Percentiles rank a stretch among this genome's conserved stretches.
Conservation (phyloP, 805 yeast species). For the Vanderwaltozyma yarrowii region DNA sequence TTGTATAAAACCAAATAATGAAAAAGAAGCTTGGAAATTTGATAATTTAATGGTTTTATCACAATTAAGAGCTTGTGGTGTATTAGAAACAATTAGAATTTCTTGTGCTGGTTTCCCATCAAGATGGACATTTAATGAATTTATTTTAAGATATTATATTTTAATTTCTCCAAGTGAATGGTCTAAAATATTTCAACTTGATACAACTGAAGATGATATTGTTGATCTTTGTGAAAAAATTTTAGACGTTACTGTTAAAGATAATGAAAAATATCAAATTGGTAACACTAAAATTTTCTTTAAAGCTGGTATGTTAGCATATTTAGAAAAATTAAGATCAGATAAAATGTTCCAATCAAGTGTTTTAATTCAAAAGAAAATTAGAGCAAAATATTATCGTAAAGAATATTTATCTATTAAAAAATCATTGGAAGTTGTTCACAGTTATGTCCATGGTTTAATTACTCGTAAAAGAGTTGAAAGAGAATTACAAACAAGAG, state of each 20-base stretch:
- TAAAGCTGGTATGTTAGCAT: conserved; percentile 94
- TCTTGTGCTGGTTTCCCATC: conserved; percentile 98
- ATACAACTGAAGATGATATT: conserved; percentile 45
- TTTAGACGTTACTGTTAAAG: conserved; percentile 52
- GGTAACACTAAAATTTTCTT: conserved; percentile 93
- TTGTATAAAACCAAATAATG: conserved; percentile 94
- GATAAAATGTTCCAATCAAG: conserved; percentile 74
- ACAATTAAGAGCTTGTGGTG: conserved; percentile 98
- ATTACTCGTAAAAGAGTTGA: conserved; percentile 46
- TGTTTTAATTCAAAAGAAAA: conserved; percentile 71
- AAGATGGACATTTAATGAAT: conserved; percentile 89
- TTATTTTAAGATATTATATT: conserved; percentile 80
- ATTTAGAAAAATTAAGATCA: conserved; percentile 74
- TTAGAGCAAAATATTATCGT: conserved; percentile 57
- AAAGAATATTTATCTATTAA: conserved; percentile 46
- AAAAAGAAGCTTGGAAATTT: conserved; percentile 90
- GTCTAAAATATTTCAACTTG: conserved; percentile 42
- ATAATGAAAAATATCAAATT: conserved; percentile 64
- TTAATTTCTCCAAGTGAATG: conserved; percentile 64
- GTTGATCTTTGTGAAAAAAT: conserved; percentile 60
- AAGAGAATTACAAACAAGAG: conserved; percentile 43
- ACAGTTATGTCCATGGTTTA: conserved; percentile 55
- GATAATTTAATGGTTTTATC: conserved; percentile 91
- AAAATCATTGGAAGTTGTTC: conserved; percentile 44
- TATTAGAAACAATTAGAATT: conserved; percentile 87